phyloP scores from a whole-genome alignment of 768 basidiomycete species.

The Sistotremastrum niveocremeum region DNA sequence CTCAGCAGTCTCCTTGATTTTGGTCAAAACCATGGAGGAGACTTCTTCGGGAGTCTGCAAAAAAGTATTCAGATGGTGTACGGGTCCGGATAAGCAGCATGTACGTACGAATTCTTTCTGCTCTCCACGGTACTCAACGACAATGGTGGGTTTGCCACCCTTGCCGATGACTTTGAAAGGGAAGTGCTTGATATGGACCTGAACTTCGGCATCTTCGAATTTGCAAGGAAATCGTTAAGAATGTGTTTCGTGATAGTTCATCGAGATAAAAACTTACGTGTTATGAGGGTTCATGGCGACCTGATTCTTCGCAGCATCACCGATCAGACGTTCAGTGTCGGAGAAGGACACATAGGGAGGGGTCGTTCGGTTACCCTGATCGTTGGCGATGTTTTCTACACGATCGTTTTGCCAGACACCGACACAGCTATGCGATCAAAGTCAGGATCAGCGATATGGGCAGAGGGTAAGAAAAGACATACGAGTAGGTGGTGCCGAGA shows the following conservation, averaged over 20 bases:
- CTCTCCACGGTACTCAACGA: constrained; percentile 33
- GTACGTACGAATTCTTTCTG: constrained; percentile 28
- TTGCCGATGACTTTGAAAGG: constrained; percentile 21
- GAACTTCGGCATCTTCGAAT: too few relatives aligned
- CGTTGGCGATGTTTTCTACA: constrained; percentile 95
- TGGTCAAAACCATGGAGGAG: constrained; percentile 28
- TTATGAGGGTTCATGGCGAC: constrained; percentile 97
- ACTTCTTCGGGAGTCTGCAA: constrained; percentile 28
- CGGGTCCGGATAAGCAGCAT: neutral
- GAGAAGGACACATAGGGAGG: constrained; percentile 95
- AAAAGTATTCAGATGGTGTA: neutral
- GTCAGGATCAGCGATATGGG: constrained; percentile 4
- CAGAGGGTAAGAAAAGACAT: constrained; percentile 19
- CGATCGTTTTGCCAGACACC: constrained; percentile 99
- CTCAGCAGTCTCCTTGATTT: constrained; percentile 37
- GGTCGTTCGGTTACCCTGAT: constrained; percentile 90
- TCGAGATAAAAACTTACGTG: constrained; percentile 45
- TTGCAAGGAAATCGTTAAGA: too few relatives aligned
- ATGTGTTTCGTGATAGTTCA: too few relatives aligned
- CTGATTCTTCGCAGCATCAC: constrained; percentile 98
- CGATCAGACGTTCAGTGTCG: constrained; percentile 91
- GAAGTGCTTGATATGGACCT: constrained; percentile 32
- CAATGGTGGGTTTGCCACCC: constrained; percentile 34
- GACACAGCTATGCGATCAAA: constrained; percentile 56
- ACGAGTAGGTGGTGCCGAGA: constrained; percentile 90